Conservation (phyloP, 805 yeast genomes). For the Schizosaccharomyces lindneri region DNA sequence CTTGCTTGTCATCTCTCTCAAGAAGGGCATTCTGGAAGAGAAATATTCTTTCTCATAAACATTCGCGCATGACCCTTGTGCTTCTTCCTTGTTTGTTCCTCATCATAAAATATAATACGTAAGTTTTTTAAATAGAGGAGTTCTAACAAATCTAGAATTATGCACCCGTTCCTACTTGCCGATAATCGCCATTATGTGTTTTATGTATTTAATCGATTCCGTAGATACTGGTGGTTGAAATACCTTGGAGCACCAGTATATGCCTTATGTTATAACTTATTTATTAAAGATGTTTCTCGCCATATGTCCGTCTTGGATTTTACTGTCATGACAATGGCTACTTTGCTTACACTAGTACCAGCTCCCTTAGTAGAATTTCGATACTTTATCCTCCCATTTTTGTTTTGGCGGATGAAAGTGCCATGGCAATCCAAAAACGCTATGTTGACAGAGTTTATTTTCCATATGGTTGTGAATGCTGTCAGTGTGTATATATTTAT, state of each 20-base stretch:
- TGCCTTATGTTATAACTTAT: conserved; percentile 23
- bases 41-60: background rate
- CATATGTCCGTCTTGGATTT: conserved; percentile 3
- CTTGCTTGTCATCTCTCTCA: background rate
- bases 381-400: conserved; percentile 61
- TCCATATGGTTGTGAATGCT: conserved; percentile 35
- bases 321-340: conserved; percentile 27
- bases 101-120: background rate
- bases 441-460: conserved; percentile 28
- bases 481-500: conserved; percentile 32
- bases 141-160: conserved; percentile 8
- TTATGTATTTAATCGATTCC: conserved; percentile 49
- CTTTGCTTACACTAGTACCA: conserved; percentile 43
- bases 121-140: background rate
- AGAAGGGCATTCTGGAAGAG: background rate
- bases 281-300: conserved; percentile 11
- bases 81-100: background rate
- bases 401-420: conserved; percentile 38
- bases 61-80: background rate
- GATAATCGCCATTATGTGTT: conserved; percentile 89
- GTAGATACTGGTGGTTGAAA: conserved; percentile 26
- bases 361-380: conserved; percentile 88
- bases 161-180: conserved; percentile 76
- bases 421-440: conserved; percentile 1
- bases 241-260: conserved; percentile 38